These are phyloP conservation scores for Arbutus unedo DNA, from an alignment of 148 eudicot species.

Conservation along the genomic window DNA sequence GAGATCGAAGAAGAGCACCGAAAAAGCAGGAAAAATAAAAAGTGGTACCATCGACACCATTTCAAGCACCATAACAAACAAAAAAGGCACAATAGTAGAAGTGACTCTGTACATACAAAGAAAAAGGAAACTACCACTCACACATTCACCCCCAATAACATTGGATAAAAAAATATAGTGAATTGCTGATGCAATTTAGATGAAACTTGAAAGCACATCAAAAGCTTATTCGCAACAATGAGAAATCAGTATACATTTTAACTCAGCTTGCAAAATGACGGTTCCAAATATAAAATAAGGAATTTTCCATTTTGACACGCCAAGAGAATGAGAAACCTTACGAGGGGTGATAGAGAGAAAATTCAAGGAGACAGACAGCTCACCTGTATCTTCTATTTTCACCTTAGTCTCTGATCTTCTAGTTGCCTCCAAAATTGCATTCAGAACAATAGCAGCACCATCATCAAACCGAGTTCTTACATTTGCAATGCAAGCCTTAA, in stretches of 20 bases:
- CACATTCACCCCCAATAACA: neutral
- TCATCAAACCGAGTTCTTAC: slow-evolving; percentile 49
- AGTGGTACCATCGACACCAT: neutral
- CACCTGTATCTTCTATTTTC: slow-evolving; percentile 52
- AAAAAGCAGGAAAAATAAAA: neutral
- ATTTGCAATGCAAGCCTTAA: slow-evolving; percentile 68
- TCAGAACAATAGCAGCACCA: slow-evolving; percentile 56
- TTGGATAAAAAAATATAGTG: neutral
- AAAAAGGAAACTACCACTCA: neutral
- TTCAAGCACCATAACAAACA: neutral
- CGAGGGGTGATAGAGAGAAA: neutral
- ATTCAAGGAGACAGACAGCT: neutral
- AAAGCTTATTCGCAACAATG: neutral
- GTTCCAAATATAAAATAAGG: neutral
- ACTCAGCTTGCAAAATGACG: neutral
- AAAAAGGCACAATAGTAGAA: neutral
- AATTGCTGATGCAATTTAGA: neutral
- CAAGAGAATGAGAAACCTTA: neutral
- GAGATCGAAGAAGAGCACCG: neutral
- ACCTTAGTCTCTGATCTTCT: slow-evolving; percentile 32
- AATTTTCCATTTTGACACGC: neutral
- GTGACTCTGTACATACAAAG: neutral
- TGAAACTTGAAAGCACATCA: neutral
- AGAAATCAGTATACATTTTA: neutral
- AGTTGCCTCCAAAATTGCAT: slow-evolving; percentile 64